Conservation (phyloP, 495 filamentous ascomycete species). For the Xylaria curta region DNA sequence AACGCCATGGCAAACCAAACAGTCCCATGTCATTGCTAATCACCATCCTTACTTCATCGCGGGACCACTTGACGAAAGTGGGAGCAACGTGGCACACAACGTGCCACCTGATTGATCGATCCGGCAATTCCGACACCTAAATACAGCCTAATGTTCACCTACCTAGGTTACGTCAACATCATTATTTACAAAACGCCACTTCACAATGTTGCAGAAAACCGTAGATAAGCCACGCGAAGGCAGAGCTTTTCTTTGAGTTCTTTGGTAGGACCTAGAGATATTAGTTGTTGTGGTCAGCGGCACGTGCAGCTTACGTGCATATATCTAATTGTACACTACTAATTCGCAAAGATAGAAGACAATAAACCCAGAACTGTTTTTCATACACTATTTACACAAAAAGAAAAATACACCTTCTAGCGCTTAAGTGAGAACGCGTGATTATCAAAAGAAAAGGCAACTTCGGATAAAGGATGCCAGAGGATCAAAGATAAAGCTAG, state of each 20-base stretch:
- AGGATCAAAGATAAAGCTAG: neutral
- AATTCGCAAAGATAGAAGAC: no score
- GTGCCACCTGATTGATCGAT: neutral
- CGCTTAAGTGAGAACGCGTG: neutral
- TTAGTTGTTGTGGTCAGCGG: neutral
- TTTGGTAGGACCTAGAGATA: neutral
- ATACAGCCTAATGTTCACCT: neutral
- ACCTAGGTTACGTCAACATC: neutral
- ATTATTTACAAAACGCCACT: neutral
- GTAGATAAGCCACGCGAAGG: neutral
- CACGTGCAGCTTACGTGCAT: neutral
- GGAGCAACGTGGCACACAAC: neutral
- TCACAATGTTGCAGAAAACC: neutral
- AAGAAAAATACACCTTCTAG: neutral
- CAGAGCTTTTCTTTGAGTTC: neutral
- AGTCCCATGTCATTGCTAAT: neutral
- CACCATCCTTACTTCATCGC: neutral
- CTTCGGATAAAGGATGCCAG: neutral
- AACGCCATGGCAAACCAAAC: neutral
- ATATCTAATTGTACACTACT: neutral
- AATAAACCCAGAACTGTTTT: no score
- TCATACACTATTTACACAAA: neutral
- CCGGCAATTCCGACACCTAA: neutral
- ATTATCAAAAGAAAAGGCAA: neutral
- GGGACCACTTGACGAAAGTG: neutral